Evolutionary conservation across 1,139 yeast species (phyloP), one percentile per base, ranked within the genome.

Genomic region (Pneumocystis sp.): DNA sequence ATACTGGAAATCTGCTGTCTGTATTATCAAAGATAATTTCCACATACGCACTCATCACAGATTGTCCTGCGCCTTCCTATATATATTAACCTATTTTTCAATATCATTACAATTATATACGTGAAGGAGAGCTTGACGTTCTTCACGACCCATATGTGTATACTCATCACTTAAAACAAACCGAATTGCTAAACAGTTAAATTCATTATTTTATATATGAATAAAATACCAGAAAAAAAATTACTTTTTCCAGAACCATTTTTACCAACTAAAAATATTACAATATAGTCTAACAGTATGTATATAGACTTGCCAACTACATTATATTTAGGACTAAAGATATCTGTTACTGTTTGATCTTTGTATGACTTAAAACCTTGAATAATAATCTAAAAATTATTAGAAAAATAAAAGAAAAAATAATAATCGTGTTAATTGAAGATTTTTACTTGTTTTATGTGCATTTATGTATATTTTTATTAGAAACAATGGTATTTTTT

Each of bases 221-320:
- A 39, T 12, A 29, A 65, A 70, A 37, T 62, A 71, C 73, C 73
- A 21, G 96, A 93, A 75, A 93, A 93, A 76, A 95, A 88, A 75
- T 93, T 93, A 63, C 96, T 89, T 75, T 93, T 93, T 19, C 99
- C 99, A 7, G 96, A 87, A 19, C 99, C 99, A 75, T 93, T 93
- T 64, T 96, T 79, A 2, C 99, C 99, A 40, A 93, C 79, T 71
- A 50, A 25, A 50, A 12, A 1, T 3, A 25, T 50, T 12, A 50
- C 12, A 1, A 50, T 31, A 31, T 31, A 31, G 5, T 31, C 31
- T 59, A 61, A 68, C 63, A 50, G 29, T 40, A n/a, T 21, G 29
- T 66, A n/a, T 19, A n/a, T 25, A 25, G 17, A 66, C 70, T 29
- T 68, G 71, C 74, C 89, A 17, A 93, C 90, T 39, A 91, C 96